phyloP scores from a whole-genome alignment of 495 filamentous ascomycete genomes.

The Cercophora newfieldiana region DNA sequence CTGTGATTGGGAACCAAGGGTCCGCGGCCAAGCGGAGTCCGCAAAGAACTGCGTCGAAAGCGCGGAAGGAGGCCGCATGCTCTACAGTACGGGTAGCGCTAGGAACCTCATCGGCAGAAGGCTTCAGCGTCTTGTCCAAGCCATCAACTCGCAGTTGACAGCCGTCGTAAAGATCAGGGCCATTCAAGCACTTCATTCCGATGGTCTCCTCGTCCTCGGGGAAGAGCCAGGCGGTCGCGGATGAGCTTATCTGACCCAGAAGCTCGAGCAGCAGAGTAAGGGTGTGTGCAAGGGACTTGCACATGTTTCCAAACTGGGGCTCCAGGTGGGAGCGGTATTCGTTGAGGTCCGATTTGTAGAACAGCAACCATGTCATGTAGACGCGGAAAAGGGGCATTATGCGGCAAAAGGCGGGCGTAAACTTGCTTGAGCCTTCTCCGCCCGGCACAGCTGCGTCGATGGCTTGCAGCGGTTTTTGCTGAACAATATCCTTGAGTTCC shows the following conservation, averaged over 20 bases:
- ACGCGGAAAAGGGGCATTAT: constrained; percentile 42
- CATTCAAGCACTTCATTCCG: constrained; percentile 44
- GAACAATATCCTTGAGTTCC: constrained; percentile 26
- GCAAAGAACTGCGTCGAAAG: constrained; percentile 25
- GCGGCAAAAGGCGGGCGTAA: constrained; percentile 27
- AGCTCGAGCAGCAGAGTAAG: constrained; percentile 38
- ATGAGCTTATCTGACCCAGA: constrained; percentile 24
- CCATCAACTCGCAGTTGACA: constrained; percentile 34
- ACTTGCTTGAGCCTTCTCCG: constrained; percentile 21
- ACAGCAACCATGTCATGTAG: constrained; percentile 48
- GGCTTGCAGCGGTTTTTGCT: constrained; percentile 16
- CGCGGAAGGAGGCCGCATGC: constrained; percentile 25
- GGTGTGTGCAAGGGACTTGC: constrained; percentile 37
- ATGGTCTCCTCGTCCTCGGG: constrained; percentile 45
- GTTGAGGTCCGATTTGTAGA: constrained; percentile 36
- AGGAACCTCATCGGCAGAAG: constrained; percentile 27
- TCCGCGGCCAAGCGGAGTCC: constrained; percentile 27
- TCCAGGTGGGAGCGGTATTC: constrained; percentile 42
- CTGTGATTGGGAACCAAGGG: constrained; percentile 27
- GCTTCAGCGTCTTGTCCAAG: constrained; percentile 27
- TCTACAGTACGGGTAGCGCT: constrained; percentile 19
- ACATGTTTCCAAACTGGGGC: constrained; percentile 43
- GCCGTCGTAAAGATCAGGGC: constrained; percentile 27
- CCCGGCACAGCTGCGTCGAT: not conserved
- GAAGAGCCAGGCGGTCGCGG: constrained; percentile 34